Base-by-base conservation (phyloP, 768 basidiomycete species). In the Tricholoma matsutake region DNA sequence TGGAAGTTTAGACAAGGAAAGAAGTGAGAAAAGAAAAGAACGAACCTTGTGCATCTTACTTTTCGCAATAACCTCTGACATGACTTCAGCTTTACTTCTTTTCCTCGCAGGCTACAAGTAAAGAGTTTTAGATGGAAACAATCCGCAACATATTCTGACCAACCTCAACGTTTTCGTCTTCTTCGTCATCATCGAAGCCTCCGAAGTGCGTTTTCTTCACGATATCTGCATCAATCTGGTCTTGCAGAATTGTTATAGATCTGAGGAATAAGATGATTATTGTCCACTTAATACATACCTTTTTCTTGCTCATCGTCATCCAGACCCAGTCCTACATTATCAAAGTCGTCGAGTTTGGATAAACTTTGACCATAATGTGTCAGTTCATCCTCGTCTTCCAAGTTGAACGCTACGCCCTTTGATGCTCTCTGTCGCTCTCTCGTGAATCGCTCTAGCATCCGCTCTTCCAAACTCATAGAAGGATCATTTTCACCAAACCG, bases 51-150 rank as follows among this genome's bases (percentile, higher is more conserved):
- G 87, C 54, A 88, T 86, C 75, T 99, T 99, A 75, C 94, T 96
- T 76, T 98, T 99, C 1, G 94, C 91, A 49, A 99, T 93, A 34
- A 99, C 91, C 72, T 99, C 97, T 0, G 91, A 86, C 97, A 99
- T 98, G 62, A 98, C 92, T 69, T 99, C 96, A 1, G 92, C 89
- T 74, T 96, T 97, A 4, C 88, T 86, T 76, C 92, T 96, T 75
- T 96, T 97, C 61, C 87, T 80, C 51, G 84, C 84, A 7, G 89
- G 89, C 92, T 95, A 61, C 13, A 43, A 7, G 53, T 25, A 45
- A 37, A 6, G 32, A 32, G 43, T 7, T 62, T 11, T 58, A 14
- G 32, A 18, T 31, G 13, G 32, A 9, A n/a, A 20, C 52, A 28
- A n/a, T 52, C 13, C 29, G 20, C 25, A 0, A 18, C 51, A 43